Evolutionary conservation across 176 grass and related monocot species (phyloP).

Genomic region (Avena eriantha): DNA sequence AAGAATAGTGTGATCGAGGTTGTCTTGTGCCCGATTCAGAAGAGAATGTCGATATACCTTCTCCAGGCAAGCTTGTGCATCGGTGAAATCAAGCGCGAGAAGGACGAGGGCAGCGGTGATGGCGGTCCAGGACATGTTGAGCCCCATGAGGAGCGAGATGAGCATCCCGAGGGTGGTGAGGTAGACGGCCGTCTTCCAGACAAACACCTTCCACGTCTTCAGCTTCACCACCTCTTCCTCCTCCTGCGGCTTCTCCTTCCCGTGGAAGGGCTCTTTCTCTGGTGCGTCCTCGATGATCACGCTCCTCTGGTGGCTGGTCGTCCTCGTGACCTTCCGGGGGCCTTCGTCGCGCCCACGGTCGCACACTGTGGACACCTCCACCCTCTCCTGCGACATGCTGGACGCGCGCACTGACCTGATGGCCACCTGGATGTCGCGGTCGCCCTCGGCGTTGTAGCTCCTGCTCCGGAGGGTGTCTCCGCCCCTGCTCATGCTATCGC

Average conservation of each 20-base stretch:
- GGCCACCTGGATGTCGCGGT: constrained; percentile 69
- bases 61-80: constrained; percentile 84
- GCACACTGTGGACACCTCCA: constrained; percentile 56
- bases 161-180: constrained; percentile 89
- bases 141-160: constrained; percentile 73
- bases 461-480: constrained; percentile 54
- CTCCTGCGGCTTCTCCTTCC: constrained; percentile 40
- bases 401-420: constrained; percentile 43
- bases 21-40: not conserved
- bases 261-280: not conserved
- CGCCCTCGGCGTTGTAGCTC: constrained; percentile 67
- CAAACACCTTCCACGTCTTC: constrained; percentile 70
- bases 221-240: constrained; percentile 31
- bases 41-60: constrained; percentile 45
- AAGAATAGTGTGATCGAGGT: too few species aligned
- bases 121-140: constrained; percentile 97
- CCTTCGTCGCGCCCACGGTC: constrained; percentile 46
- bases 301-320: constrained; percentile 60
- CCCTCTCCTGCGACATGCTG: constrained; percentile 62
- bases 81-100: constrained; percentile 89
- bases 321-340: constrained; percentile 55
- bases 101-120: constrained; percentile 88
- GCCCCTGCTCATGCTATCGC: constrained; percentile 43
- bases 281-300: constrained; percentile 56
- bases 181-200: constrained; percentile 83